Base-by-base conservation (phyloP, 2,329 filamentous ascomycete genomes). In the Pseudogymnoascus sp. region DNA sequence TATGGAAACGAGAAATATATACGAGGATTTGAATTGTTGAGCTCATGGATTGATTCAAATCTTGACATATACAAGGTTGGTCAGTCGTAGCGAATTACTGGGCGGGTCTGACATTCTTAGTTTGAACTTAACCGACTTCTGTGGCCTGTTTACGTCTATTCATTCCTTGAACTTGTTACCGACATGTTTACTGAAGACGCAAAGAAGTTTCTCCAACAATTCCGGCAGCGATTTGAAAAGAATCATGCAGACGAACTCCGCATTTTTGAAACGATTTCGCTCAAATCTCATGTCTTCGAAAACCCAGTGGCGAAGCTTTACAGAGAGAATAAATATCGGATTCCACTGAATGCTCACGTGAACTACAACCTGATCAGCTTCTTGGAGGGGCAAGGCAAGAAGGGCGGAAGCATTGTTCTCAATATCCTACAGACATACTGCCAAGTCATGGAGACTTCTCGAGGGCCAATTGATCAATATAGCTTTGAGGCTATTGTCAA, bases 101-200 rank as follows among this genome's bases (percentile, higher is more conserved):
- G 64, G 72, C 60, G n/a, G 2, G 50, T 10, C 11, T 53, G 53
- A 60, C 64, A 65, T 23, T 63, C 65, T 11, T 66, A 93, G 86
- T 91, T 93, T 50, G 95, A 99, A 77, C 81, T 99, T 2, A 83
- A 86, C 64, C 92, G 96, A 68, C 80, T 97, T 3, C 78, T 96
- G 15, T 99, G 95, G 92, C 95, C 95, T 0, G 79, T 96, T 0
- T 97, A 97, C 71, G 90, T 97, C 61, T 96, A 99, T 76, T 95
- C 91, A 0, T 97, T 90, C 72, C 80, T 99, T 26, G 87, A 91
- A 64, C 83, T 97, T 63, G 83, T 96, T 28, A 81, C 81, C 35
- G 85, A 91, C 65, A 86, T 86, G 67, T 92, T 89, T 69, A 78
- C 83, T 1, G 83, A 84, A 40, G 91, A 96, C 64, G 86, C 87